Evolutionary conservation across 2,329 filamentous ascomycete species (phyloP), one percentile per base, ranked within the genome.

Genomic region (Grosmannia serpens): DNA sequence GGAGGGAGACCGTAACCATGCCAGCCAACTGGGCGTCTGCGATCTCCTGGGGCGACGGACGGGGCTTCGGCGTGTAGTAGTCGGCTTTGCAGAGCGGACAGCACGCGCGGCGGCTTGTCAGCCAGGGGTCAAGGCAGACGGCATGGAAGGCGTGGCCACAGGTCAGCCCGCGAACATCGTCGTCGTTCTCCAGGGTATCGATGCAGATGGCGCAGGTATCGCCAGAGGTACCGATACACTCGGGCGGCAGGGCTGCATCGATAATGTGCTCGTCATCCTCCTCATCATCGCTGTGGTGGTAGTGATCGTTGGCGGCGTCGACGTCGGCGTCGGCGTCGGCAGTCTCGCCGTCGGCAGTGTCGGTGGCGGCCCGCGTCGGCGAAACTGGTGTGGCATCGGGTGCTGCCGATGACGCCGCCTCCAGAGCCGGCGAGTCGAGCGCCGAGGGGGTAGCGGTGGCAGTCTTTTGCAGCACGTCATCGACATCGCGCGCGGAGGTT

Each of bases 71-170:
- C 3, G 90, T 86, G 71, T 95, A 97, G 71, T 97, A 99, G 69
- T 99, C 94, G 47, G 92, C 89, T 75, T 99, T 99, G 78, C 94
- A 99, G 8, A 99, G 84, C 7, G 94, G 94, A 70, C 94, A 99
- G 76, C 92, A 97, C 29, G 94, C 94, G 64, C 92, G 86, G 62
- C 94, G 84, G 68, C 88, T 91, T 11, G 94, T 99, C 63, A 99
- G 76, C 94, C 94, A 99, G 13, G 94, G 94, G 66, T 99, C 94
- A 54, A 99, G 83, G 69, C 94, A 99, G 46, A 87, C 89, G 55
- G 91, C 91, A 70, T 99, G 94, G 81, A 97, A 99, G 57, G 92
- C 91, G 71, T 99, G 94, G n/a, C 94, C 94, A 68, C 94, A 99
- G 4, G 89, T 91, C 61, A 99, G 75, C 2, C 94, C 94, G 65